Base-by-base conservation (phyloP, 2,329 filamentous ascomycete genomes). In the Neopestalotiopsis sp. region DNA sequence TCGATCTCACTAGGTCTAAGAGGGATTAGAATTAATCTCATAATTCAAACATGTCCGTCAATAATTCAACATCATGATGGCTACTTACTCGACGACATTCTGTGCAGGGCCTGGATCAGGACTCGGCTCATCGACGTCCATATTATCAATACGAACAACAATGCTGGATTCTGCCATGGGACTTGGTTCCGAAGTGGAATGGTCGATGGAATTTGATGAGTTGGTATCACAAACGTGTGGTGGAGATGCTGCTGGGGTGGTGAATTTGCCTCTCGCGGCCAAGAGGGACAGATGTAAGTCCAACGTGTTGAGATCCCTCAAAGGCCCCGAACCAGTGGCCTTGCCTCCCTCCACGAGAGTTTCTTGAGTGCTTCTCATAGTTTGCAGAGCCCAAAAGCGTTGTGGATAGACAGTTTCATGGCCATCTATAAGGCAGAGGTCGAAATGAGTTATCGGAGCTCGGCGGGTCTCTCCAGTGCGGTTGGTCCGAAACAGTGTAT, bases 161-260 rank as follows among this genome's bases (percentile, higher is more conserved):
- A 77, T 77, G 69, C 78, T 75, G 65, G 77, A 75, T 69, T 77
- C 73, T n/a, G 74, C 73, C 65, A 66, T 71, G 9, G 76, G 73
- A 20, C 73, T 75, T 42, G 72, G 74, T 67, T 73, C 74, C 7
- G 76, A 73, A 4, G 70, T 69, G 28, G 74, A 72, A 52, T 67
- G 64, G 17, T 62, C 69, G 62, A 67, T 59, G 62, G 71, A 69
- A 62, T 75, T 68, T 72, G 72, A 73, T 61, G 59, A 68, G 65
- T 68, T 66, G 63, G 69, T 72, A 62, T 77, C 72, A 67, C 67
- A 68, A 45, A 71, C 69, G 45, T 73, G 71, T 28, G 73, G 67
- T 52, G 76, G 69, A 65, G 75, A 72, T 63, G 72, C 63, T 69
- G 71, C 65, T 7, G 32, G 28, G 28, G 72, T 74, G 69, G 70